phyloP scores from a whole-genome alignment of 108 stramenopile genomes.

The Asterionellopsis glacialis region DNA sequence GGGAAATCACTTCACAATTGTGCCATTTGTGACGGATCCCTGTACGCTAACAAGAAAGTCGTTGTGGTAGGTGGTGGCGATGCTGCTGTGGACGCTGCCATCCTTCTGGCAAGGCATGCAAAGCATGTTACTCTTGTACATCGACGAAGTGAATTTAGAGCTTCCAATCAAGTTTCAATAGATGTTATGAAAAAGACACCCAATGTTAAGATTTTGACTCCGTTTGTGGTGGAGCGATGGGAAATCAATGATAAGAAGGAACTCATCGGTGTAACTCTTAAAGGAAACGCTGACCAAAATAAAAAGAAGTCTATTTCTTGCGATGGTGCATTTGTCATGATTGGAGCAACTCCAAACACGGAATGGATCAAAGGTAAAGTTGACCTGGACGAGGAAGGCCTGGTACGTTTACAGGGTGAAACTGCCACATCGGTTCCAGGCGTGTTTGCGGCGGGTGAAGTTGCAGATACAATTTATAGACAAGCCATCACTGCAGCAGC shows the following conservation, averaged over 20 bases:
- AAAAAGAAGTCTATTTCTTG: slow-evolving; percentile 7
- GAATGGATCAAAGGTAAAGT: slow-evolving; percentile 52
- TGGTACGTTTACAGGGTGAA: slow-evolving; percentile 48
- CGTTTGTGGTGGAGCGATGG: slow-evolving; percentile 31
- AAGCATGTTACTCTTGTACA: slow-evolving; percentile 79
- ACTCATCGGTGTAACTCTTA: slow-evolving; percentile 16
- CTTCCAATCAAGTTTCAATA: slow-evolving; percentile 59
- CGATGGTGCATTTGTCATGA: slow-evolving; percentile 84
- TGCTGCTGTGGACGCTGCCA: slow-evolving; percentile 86
- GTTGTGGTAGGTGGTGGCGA: slow-evolving; percentile 92
- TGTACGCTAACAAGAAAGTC: slow-evolving; percentile 69
- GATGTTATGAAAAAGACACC: slow-evolving; percentile 29
- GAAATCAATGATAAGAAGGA: slow-evolving; percentile 3
- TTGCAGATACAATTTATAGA: slow-evolving; percentile 78
- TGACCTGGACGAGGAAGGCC: slow-evolving; percentile 52
- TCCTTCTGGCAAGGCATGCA: slow-evolving; percentile 71
- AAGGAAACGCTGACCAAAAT: neutral
- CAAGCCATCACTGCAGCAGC: slow-evolving; percentile 90
- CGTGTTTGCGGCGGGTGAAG: slow-evolving; percentile 90
- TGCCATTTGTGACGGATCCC: slow-evolving; percentile 88
- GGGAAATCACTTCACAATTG: slow-evolving; percentile 82
- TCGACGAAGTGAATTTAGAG: slow-evolving; percentile 73
- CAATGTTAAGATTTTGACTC: slow-evolving; percentile 33
- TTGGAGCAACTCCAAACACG: slow-evolving; percentile 89
- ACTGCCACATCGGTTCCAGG: slow-evolving; percentile 71